Conservation (phyloP, 1,139 yeast species). For the Scheffersomyces quercinus region DNA sequence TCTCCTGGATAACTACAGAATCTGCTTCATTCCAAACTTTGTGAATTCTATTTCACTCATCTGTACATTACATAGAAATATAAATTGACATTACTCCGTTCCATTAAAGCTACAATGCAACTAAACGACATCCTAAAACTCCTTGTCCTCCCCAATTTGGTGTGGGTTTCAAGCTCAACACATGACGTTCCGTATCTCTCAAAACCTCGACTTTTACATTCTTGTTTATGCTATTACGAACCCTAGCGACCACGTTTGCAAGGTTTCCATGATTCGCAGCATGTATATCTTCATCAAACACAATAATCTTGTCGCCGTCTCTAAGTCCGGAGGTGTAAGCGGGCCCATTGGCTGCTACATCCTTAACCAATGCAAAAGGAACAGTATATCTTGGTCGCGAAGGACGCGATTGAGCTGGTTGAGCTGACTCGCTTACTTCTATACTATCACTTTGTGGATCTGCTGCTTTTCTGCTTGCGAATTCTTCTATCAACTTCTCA, state of each 20-base stretch:
- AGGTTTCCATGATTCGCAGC: constrained; percentile 54
- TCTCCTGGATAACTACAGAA: too few relatives aligned
- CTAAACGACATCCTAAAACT: constrained; percentile 67
- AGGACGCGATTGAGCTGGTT: background rate
- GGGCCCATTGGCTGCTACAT: constrained; percentile 51
- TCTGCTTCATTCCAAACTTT: too few relatives aligned
- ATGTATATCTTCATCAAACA: constrained; percentile 51
- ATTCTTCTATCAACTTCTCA: constrained; percentile 43
- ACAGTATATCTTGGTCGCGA: constrained; percentile 12
- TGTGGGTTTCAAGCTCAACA: constrained; percentile 49
- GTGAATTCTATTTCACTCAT: background rate
- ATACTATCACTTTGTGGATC: background rate
- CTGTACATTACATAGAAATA: too few relatives aligned
- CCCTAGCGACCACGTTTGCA: constrained; percentile 35
- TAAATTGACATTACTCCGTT: too few relatives aligned
- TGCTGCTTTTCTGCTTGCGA: constrained; percentile 18
- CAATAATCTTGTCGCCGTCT: constrained; percentile 50
- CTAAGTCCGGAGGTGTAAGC: constrained; percentile 42
- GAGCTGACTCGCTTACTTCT: background rate
- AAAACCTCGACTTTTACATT: constrained; percentile 35
- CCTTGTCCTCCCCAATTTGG: constrained; percentile 72
- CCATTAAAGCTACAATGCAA: constrained; percentile 36
- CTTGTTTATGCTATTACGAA: constrained; percentile 24
- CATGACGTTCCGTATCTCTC: constrained; percentile 26
- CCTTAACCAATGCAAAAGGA: constrained; percentile 61